Evolutionary conservation across 139 green algal species (phyloP), one percentile per base, ranked within the genome.

Genomic region (Coelastrella sp.): DNA sequence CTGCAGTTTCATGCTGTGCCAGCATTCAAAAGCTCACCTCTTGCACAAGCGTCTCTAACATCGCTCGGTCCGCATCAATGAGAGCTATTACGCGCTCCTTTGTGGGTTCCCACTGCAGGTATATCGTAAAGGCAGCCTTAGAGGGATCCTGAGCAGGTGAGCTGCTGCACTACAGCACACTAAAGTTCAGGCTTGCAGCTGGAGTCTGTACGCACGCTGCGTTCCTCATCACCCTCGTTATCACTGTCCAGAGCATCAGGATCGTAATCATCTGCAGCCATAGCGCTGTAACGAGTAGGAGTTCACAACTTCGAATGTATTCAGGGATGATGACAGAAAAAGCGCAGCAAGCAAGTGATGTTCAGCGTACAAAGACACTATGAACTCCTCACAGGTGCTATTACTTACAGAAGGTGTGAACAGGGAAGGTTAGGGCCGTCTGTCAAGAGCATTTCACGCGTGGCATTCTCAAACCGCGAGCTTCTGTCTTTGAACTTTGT

Each of bases 251-350:
- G 8, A 14, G 74, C 86, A 61, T 90, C 59, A 19, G 86, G 86
- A 57, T 84, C 74, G 75, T 90, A 90, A 4, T 89, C 73, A 16
- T 85, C 59, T 23, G 74, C 86, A 59, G 74, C 74, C 86, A 90
- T 90, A 11, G 5, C 23, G 77, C 77, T 83, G n/a, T 47, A 47
- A 47, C 32, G 32, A 47, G 32, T 47, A 47, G 32, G 32, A 47
- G 32, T 47, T 47, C 1, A 47, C 32, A 47, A 47, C 32, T 47
- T 47, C 32, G 32, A 47, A 47, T 47, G 32, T 47, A 47, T 1
- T 47, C 32, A 47, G 32, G 32, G 32, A 2, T 1, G 32, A 47
- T 47, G 32, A 47, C 32, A 47, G 32, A 47, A 47, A 47, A 47
- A 0, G 32, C 32, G 32, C 32, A 32, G 11, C 71, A 23, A 22